Evolutionary conservation across 2,329 filamentous ascomycete species (phyloP).

Genomic region (Penicillium sp.): DNA sequence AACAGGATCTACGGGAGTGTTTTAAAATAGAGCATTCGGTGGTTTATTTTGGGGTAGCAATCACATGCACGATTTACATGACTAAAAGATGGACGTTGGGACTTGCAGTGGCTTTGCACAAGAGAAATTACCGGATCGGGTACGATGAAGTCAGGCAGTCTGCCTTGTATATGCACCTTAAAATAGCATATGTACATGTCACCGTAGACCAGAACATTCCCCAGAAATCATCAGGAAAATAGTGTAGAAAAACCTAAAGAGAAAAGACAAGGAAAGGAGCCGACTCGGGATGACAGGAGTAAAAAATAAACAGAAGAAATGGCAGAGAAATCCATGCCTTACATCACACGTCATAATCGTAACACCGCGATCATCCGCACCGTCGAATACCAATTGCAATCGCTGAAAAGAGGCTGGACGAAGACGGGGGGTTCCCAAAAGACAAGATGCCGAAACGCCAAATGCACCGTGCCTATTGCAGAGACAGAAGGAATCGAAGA

Average conservation of each 20-base stretch:
- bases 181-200: constrained; percentile 30
- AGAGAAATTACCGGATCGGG: too few relatives aligned
- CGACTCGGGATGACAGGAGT: background rate
- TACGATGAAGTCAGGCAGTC: constrained; percentile 2
- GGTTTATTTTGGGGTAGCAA: too few relatives aligned
- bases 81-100: too few relatives aligned
- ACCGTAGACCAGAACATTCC: constrained; percentile 19
- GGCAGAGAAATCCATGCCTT: constrained; percentile 19
- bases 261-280: constrained; percentile 11
- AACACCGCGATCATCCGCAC: constrained; percentile 25
- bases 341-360: constrained; percentile 35
- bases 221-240: constrained; percentile 6
- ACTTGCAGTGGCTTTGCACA: too few relatives aligned
- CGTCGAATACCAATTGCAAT: constrained; percentile 17
- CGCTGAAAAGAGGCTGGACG: constrained; percentile 23
- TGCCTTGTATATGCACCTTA: constrained; percentile 26
- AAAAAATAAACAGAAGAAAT: background rate
- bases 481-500: constrained; percentile 13
- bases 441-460: constrained; percentile 21
- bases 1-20: too few relatives aligned
- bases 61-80: too few relatives aligned
- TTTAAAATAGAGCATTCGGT: too few relatives aligned
- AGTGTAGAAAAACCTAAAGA: constrained; percentile 11
- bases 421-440: constrained; percentile 14
- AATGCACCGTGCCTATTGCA: constrained; percentile 22